A percentile compares a stretch with the other conserved stretches of the same genome.
phyloP scores from a whole-genome alignment of 2,329 filamentous ascomycete genomes.

The Boeremia exigua region DNA sequence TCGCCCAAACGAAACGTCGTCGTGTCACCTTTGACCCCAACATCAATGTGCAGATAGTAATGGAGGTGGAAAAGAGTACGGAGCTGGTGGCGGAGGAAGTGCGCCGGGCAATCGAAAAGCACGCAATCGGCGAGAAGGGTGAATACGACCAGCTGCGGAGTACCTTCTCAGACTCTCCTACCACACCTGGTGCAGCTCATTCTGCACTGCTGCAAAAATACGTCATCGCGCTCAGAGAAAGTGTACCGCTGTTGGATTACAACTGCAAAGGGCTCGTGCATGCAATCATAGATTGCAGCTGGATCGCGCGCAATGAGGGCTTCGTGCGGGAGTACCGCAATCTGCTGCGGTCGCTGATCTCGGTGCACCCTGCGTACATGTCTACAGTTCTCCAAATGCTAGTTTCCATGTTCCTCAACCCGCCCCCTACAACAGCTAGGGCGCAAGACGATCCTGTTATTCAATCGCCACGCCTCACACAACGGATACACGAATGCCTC shows the following conservation, averaged over 20 bases:
- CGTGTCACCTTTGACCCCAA: constrained; percentile 58
- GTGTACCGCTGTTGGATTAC: constrained; percentile 61
- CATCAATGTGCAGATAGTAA: constrained; percentile 53
- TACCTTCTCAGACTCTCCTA: constrained; percentile 58
- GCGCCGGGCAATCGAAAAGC: constrained; percentile 62
- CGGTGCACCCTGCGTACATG: constrained; percentile 81
- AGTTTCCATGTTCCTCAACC: constrained; percentile 74
- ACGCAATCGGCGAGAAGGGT: constrained; percentile 59
- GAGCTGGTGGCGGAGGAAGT: constrained; percentile 68
- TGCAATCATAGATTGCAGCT: constrained; percentile 64
- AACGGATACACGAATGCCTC: constrained; percentile 76
- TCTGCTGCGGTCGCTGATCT: constrained; percentile 71
- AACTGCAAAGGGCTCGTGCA: constrained; percentile 65
- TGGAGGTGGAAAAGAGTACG: constrained; percentile 59
- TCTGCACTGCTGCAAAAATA: constrained; percentile 63
- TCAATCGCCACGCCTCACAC: constrained; percentile 68
- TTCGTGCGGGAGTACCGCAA: constrained; percentile 64
- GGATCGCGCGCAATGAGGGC: constrained; percentile 66
- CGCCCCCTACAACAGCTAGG: constrained; percentile 61
- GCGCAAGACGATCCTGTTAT: constrained; percentile 64
- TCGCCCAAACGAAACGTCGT: constrained; percentile 51
- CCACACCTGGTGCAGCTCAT: constrained; percentile 57
- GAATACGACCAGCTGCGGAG: constrained; percentile 63
- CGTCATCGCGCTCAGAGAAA: constrained; percentile 63
- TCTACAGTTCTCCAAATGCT: constrained; percentile 78